These are phyloP conservation scores for Calonectria hongkongensis DNA, from an alignment of 2,329 filamentous ascomycete genomes.

Conservation along the genomic window DNA sequence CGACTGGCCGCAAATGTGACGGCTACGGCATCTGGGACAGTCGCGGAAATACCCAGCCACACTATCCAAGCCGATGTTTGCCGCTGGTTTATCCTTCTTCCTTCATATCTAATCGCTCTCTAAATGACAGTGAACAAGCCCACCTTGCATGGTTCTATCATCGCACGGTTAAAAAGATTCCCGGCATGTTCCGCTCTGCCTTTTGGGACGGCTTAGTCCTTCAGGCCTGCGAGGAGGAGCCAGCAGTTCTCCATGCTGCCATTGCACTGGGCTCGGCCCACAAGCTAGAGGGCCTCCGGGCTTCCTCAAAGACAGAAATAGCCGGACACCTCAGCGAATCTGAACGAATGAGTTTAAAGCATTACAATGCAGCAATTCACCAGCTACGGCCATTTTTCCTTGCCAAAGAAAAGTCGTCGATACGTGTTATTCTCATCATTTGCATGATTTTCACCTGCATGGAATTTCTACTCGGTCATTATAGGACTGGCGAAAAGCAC, in stretches of 20 bases:
- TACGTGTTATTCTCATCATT: background rate
- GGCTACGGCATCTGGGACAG: constrained; percentile 25
- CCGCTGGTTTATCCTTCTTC: background rate
- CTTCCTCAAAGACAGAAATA: background rate
- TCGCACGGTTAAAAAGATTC: constrained; percentile 22
- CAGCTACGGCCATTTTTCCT: constrained; percentile 13
- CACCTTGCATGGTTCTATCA: constrained; percentile 16
- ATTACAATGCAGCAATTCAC: constrained; percentile 28
- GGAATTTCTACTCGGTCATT: constrained; percentile 16
- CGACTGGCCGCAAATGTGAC: constrained; percentile 24
- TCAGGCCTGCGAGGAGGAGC: constrained; percentile 11
- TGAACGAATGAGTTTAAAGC: background rate
- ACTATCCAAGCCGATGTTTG: background rate
- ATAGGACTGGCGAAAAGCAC: constrained; percentile 21
- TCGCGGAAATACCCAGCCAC: background rate
- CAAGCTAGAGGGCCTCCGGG: background rate
- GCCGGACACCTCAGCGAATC: background rate
- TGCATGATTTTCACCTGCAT: constrained; percentile 25
- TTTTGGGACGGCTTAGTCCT: constrained; percentile 28
- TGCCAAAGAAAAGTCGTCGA: background rate
- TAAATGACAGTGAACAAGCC: background rate
- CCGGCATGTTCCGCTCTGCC: background rate
- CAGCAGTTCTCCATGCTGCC: constrained; percentile 22
- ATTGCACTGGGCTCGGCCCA: constrained; percentile 24
- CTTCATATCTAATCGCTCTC: background rate